Base-by-base conservation (phyloP, 1,284 basidiomycete species). In the Malassezia psittaci region DNA sequence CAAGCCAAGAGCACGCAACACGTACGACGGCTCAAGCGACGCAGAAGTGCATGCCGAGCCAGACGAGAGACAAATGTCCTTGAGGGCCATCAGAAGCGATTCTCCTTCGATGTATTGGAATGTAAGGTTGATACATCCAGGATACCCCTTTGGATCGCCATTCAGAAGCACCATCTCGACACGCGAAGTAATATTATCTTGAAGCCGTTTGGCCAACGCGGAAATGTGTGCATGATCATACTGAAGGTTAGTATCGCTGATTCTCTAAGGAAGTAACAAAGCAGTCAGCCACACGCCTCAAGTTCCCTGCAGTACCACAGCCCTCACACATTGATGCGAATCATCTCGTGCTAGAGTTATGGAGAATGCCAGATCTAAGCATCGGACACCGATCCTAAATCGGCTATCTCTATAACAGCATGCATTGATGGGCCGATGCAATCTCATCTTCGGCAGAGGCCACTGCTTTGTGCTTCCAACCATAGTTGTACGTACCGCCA, bases 41-140 rank as follows among this genome's bases (percentile, higher is more conserved):
- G 94, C 94, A 0, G 91, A 96, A 13, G 94, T 99, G 72, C 94
- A 99, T 10, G 94, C 94, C 67, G 90, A 94, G 47, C 94, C 94
- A 1, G 93, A 96, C 12, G 93, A 96, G 35, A 99, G 81, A 5
- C 94, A 94, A 58, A 98, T 86, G 72, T 98, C 90, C 47, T 98
- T 98, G 66, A 99, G 78, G 16, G 94, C 93, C 94, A 98, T 98
- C 62, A 99, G 78, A 60, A 99, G 81, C 72, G 88, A 91, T 78
- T 98, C 93, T 32, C 93, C 93, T 72, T 98, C 93, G 42, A 98
- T 90, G 75, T 96, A 98, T 11, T 91, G 83, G 76, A 96, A 98
- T 59, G 87, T 90, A 41, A 98, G 80, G 77, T 96, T 96, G 70
- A 96, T 83, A 76, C 91, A 96, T 42, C 72, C 72, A 0, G 77